Evolutionary conservation across 2,329 filamentous ascomycete genomes (phyloP), one percentile per base, ranked within the genome.

Genomic region (Scolecobasidium constrictum): DNA sequence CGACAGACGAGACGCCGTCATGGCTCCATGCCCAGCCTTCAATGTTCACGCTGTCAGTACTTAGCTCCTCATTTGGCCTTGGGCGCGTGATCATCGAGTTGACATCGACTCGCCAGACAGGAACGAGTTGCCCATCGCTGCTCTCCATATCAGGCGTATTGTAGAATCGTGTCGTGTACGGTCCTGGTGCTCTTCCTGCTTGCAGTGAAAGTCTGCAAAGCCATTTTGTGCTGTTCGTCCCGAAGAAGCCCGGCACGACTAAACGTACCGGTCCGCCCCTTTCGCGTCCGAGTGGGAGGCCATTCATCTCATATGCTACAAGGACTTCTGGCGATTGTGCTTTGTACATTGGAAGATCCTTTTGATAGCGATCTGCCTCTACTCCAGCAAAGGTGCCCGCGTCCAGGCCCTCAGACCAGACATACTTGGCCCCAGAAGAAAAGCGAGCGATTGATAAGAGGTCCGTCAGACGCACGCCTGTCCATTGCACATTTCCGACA

Each of bases 401-500:
- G 40, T 59, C 57, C 4, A 58, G 42, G 3, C 56, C 55, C 7
- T 56, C 53, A 9, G 52, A 54, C 56, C 56, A 59, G 2, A 60
- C 42, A 33, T 49, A 59, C 2, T 35, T 19, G 3, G 50, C 50
- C 3, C 59, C 1, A 53, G 20, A 0, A 23, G 17, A 2, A 62
- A 47, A 5, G 62, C 40, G 11, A 44, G 20, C 3, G 46, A 37
- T 1, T 61, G 50, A 31, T 7, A 31, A n/a, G 9, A 31, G n/a
- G n/a, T 7, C n/a, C n/a, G 9, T n/a, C 26, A 31, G n/a, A 4
- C 46, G 47, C 2, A 61, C 56, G 4, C 60, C 59, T 1, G 58
- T 58, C 60, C 59, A 63, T 12, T 31, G 38, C 1, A 61, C 56
- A 35, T 62, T 63, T 0, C 60, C 59, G 1, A 62, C 47, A 2